Evolutionary conservation across 805 yeast species (phyloP), one percentile per base, ranked within the genome.

Genomic region (Yamadazyma sp.): DNA sequence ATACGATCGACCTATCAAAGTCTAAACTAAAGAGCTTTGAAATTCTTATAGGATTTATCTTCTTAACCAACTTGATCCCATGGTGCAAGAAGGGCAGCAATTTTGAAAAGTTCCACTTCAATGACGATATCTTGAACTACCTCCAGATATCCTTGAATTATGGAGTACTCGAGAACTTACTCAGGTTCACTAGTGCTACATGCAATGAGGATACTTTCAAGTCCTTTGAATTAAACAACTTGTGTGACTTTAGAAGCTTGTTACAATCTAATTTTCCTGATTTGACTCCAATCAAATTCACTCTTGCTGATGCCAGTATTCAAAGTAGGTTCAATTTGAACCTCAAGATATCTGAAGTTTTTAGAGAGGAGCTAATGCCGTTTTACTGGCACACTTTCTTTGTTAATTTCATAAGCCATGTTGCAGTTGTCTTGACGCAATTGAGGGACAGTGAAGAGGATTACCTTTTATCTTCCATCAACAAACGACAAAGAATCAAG

Each of bases 381-480:
- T 70, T 68, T 4, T 57, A 50, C 5, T 65, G 82, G 29, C 77
- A 77, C 48, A 51, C 57, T 1, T 78, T 82, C 43, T 70, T 81
- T 32, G 73, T 69, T 35, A 57, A 67, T 6, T 80, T 82, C 47
- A 77, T 84, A 17, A 67, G 74, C 9, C 78, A 81, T 50, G 75
- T 82, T 18, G 87, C 89, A 1, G 75, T 81, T 40, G 65, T 84
- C 6, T 62, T 84, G 37, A 81, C 86, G 1, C 76, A 74, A 47
- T 69, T 84, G 29, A 73, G 86, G 46, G 88, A 84, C 50, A 75
- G 77, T 8, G 91, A 84, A 55, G 91, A 84, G 50, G 91, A 84
- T 53, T 73, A 80, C 19, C 53, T 84, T 14, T 57, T 84, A 13
- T 79, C 88, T 0, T 62, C 67, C 1, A 53, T 57, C 30, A 62